These are phyloP conservation scores for Penicillium concentricum DNA, from an alignment of 2,329 filamentous ascomycete genomes.

Conservation along the genomic window DNA sequence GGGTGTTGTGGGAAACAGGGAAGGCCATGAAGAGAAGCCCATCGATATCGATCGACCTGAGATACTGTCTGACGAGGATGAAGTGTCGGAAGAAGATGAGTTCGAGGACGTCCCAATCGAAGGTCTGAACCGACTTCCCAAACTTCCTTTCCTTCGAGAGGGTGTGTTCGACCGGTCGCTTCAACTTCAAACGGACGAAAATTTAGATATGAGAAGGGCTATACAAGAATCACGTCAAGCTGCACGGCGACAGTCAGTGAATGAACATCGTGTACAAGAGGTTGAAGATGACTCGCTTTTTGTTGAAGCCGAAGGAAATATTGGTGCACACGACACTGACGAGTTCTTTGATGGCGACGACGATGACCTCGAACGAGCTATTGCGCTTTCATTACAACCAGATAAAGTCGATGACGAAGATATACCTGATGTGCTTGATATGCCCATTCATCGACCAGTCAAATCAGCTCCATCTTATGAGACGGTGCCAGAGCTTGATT, in stretches of 20 bases:
- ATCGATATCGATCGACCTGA: slow-evolving; percentile 76
- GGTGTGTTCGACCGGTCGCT: slow-evolving; percentile 39
- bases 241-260: background rate
- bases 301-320: slow-evolving; percentile 49
- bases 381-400: slow-evolving; percentile 73
- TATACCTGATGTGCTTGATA: slow-evolving; percentile 40
- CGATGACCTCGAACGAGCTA: slow-evolving; percentile 75
- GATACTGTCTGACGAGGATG: slow-evolving; percentile 57
- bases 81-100: slow-evolving; percentile 67
- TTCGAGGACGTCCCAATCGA: slow-evolving; percentile 94
- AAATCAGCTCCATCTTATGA: slow-evolving; percentile 36
- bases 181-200: slow-evolving; percentile 27
- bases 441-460: slow-evolving; percentile 45
- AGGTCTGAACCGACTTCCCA: slow-evolving; percentile 80
- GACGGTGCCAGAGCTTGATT: slow-evolving; percentile 32
- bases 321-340: slow-evolving; percentile 43
- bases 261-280: slow-evolving; percentile 3
- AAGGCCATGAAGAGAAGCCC: slow-evolving; percentile 77
- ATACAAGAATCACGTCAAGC: slow-evolving; percentile 45
- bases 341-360: slow-evolving; percentile 65
- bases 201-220: slow-evolving; percentile 47
- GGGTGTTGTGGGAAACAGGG: slow-evolving; percentile 84
- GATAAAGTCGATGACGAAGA: slow-evolving; percentile 43
- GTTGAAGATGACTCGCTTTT: slow-evolving; percentile 57
- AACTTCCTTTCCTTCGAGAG: slow-evolving; percentile 46